A percentile compares a stretch with the other conserved stretches of the same genome.
Evolutionary conservation across 345 rosid species (phyloP).

Genomic region (Eucalyptus cladocalyx): DNA sequence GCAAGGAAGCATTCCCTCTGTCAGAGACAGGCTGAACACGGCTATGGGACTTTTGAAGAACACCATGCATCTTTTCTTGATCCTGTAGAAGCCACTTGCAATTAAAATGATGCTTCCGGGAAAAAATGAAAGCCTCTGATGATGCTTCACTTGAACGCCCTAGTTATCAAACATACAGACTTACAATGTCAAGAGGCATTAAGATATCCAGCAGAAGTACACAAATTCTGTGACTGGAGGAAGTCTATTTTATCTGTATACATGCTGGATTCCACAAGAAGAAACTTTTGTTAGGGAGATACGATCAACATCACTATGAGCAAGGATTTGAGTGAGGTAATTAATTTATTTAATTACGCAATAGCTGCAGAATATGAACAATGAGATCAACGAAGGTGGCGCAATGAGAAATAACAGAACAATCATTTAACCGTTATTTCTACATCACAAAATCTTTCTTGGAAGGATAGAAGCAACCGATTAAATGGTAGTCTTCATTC

Average conservation of each 20-base stretch:
- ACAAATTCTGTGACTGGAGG: neutral
- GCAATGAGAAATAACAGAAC: neutral
- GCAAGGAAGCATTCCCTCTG: neutral
- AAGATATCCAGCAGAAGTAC: neutral
- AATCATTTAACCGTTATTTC: neutral
- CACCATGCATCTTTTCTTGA: conserved; percentile 17
- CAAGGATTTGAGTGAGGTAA: neutral
- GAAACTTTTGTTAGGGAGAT: neutral
- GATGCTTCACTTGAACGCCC: neutral
- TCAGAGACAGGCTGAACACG: neutral
- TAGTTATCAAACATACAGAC: neutral
- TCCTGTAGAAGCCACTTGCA: conserved; percentile 3
- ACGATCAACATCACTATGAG: neutral
- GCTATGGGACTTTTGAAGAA: conserved; percentile 4
- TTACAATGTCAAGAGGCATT: neutral
- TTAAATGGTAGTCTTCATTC: neutral
- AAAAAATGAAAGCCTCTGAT: neutral
- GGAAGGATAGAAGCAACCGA: neutral
- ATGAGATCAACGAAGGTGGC: neutral
- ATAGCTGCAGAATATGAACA: neutral
- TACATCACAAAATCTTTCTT: neutral
- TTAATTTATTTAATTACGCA: neutral
- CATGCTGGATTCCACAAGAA: neutral
- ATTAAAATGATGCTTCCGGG: neutral
- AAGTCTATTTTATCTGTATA: neutral